Evolutionary conservation across 1,284 basidiomycete species (phyloP).

Genomic region (Rhodotorula glutinis): DNA sequence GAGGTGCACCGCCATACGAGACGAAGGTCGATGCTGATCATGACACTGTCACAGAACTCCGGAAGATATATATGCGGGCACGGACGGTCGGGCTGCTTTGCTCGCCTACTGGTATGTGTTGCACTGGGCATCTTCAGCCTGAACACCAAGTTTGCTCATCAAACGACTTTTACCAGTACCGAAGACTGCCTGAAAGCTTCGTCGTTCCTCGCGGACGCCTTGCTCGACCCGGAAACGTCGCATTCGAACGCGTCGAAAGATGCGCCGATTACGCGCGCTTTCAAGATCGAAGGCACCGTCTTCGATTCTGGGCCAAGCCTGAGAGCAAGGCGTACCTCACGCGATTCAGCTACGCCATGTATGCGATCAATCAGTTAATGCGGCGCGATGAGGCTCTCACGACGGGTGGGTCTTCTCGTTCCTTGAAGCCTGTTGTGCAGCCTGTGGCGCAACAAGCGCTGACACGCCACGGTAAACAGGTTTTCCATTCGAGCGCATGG

Average conservation of each 20-base stretch:
- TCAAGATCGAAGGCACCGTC: conserved; percentile 27
- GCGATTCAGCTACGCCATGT: conserved; percentile 9
- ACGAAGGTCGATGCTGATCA: not conserved
- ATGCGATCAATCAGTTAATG: not conserved
- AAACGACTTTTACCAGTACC: conserved; percentile 53
- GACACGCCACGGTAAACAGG: not conserved
- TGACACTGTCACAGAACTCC: conserved; percentile 52
- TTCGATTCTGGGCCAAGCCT: conserved; percentile 9
- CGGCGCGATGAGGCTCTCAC: not conserved
- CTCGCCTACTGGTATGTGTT: conserved; percentile 50
- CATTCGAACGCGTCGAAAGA: conserved; percentile 46
- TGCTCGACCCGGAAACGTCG: conserved; percentile 58
- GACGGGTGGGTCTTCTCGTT: not conserved
- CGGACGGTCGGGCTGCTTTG: conserved; percentile 63
- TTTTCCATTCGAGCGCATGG: conserved; percentile 46
- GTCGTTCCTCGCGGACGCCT: conserved; percentile 56
- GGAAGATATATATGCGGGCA: conserved; percentile 57
- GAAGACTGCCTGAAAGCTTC: conserved; percentile 70
- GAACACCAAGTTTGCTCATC: no score
- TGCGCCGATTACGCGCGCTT: conserved; percentile 50
- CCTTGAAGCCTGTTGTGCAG: not conserved
- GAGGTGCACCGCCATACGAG: no score
- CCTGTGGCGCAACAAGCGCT: no score
- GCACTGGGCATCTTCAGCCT: no score
- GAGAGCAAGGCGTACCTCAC: not conserved